These are phyloP conservation scores for Strobilomyces dryophilus DNA, from an alignment of 768 basidiomycete genomes.

Conservation along the genomic window DNA sequence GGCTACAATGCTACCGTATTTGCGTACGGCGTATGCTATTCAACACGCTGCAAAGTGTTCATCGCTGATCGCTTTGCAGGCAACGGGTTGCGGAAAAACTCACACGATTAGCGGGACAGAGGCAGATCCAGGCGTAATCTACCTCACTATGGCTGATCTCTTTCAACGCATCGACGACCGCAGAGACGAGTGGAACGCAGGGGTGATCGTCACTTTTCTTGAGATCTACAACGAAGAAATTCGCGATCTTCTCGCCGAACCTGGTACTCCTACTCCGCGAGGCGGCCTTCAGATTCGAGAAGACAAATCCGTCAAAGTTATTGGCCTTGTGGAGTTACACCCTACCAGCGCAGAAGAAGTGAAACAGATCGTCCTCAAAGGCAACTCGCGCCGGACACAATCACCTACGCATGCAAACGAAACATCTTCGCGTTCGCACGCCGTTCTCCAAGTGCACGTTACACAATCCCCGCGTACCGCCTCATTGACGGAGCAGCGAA, in stretches of 20 bases:
- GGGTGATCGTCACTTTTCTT: conserved; percentile 91
- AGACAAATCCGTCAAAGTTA: conserved; percentile 89
- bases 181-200: conserved; percentile 77
- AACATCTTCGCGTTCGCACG: conserved; percentile 95
- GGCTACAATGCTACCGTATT: conserved; percentile 98
- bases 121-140: conserved; percentile 87
- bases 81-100: conserved; percentile 99
- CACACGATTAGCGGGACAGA: conserved; percentile 97
- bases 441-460: conserved; percentile 94
- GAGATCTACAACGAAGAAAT: conserved; percentile 99
- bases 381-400: conserved; percentile 85
- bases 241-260: conserved; percentile 85
- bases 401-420: conserved; percentile 96
- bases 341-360: conserved; percentile 89
- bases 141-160: conserved; percentile 95
- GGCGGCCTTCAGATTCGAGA: conserved; percentile 93
- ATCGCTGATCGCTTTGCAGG: conserved; percentile 46
- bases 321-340: conserved; percentile 75
- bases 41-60: not conserved
- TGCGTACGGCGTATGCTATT: conserved; percentile 85
- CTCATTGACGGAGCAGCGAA: conserved; percentile 74
- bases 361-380: conserved; percentile 86
- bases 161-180: conserved; percentile 91
- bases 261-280: conserved; percentile 54
- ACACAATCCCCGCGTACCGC: conserved; percentile 84